Percentiles rank a stretch among this genome's conserved stretches.
Evolutionary conservation across 163 green algal genomes (phyloP).

Genomic region (Coccomyxa subellipsoidea): DNA sequence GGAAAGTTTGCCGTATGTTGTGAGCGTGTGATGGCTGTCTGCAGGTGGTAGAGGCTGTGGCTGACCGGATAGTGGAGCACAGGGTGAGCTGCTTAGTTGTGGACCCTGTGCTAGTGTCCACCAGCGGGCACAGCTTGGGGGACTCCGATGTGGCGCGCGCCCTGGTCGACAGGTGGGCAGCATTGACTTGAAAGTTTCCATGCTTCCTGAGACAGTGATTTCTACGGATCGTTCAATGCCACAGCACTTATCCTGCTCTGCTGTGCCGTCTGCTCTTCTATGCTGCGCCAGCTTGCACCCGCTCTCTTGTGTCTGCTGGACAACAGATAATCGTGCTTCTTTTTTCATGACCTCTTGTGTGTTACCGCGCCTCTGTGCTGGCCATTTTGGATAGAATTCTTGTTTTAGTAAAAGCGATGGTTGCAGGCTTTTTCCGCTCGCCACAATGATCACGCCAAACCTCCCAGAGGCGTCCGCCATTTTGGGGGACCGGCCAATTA

Average conservation of each 20-base stretch:
- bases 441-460: constrained; percentile 92
- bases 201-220: too few species aligned
- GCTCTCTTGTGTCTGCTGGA: too few species aligned
- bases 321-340: too few species aligned
- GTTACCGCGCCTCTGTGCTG: too few species aligned
- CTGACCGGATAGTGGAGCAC: constrained; percentile 6
- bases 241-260: too few species aligned
- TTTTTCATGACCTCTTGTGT: too few species aligned
- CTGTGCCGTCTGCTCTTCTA: too few species aligned
- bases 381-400: too few species aligned
- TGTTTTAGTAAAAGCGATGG: too few species aligned
- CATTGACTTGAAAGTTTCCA: not conserved
- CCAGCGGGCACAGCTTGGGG: constrained; percentile 71
- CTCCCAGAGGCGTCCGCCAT: constrained; percentile 80
- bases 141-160: constrained; percentile 49
- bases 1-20: too few species aligned
- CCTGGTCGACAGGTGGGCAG: constrained; percentile 38
- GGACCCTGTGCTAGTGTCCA: constrained; percentile 91
- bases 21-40: not conserved
- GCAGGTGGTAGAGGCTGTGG: constrained; percentile 54
- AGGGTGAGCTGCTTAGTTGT: constrained; percentile 66
- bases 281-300: too few species aligned
- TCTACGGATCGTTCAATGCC: too few species aligned
- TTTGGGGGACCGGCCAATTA: constrained; percentile 49
- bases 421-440: constrained; percentile 75